Base-by-base conservation (phyloP, 2,329 filamentous ascomycete species). In the Boeremia lycopersici region DNA sequence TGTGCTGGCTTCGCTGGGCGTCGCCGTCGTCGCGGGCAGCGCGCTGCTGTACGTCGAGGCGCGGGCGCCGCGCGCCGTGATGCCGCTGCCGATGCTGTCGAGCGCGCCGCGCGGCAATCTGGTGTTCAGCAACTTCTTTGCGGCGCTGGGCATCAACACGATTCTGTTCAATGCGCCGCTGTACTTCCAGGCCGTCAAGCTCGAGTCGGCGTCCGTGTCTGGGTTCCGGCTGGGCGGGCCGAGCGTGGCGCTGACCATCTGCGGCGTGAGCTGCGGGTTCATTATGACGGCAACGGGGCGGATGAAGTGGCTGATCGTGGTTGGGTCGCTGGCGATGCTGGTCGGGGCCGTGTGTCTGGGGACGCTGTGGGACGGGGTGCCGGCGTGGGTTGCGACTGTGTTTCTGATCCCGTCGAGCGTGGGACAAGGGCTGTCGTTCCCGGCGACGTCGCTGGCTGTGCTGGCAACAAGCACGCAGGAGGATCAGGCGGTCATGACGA, bases 111-210 rank as follows among this genome's bases (percentile, higher is more conserved):
- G 79, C 3, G 78, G 78, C 6, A 79, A 76, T 53, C 70, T 83
- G 1, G 78, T 82, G 39, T 80, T 82, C 61, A 77, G 78, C 53
- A 83, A 82, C 59, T 82, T 82, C 63, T 81, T 83, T 57, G 77
- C 77, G 0, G 69, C 76, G 6, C 72, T 83, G 13, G 77, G 79
- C 1, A 72, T 81, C 55, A 81, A 82, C 57, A 81, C 80, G 2
- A 84, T 89, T 60, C 77, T 89, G 13, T 90, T 90, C 75, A 87
- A 88, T 65, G 85, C 85, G 6, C 89, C 89, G 0, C 78, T 93
- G 7, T 93, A 88, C 77, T 92, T 77, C 55, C 76, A 78, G 61
- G 76, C 76, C 26, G 75, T 77, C 29, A 74, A 76, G 41, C 71
- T 77, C 17, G 86, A 87, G 53, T 83, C 81, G 6, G 86, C 89